These are phyloP conservation scores for Isabelozyma rhagii DNA, from an alignment of 805 yeast species.

Conservation along the genomic window DNA sequence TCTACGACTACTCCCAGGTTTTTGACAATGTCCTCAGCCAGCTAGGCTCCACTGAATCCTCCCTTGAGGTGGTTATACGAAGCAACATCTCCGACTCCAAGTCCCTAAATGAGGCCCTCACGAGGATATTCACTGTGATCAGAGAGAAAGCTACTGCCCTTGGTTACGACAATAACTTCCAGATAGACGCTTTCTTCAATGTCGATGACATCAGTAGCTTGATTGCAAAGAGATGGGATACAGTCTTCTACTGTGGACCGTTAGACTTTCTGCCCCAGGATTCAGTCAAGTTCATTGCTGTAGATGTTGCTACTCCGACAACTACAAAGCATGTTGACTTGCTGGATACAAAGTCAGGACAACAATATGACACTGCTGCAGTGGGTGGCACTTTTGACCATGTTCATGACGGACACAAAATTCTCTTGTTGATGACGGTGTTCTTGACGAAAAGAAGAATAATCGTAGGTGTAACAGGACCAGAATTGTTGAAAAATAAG, in stretches of 20 bases:
- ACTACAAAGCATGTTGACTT: background rate
- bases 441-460: constrained; percentile 54
- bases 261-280: background rate
- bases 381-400: constrained; percentile 98
- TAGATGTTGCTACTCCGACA: background rate
- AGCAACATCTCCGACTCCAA: constrained; percentile 15
- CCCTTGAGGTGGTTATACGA: constrained; percentile 23
- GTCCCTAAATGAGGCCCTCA: constrained; percentile 25
- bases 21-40: constrained; percentile 3
- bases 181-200: constrained; percentile 29
- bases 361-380: constrained; percentile 40
- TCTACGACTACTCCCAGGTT: constrained; percentile 8
- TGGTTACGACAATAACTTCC: constrained; percentile 23
- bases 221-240: background rate
- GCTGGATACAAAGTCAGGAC: background rate
- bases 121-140: constrained; percentile 23
- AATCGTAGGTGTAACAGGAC: constrained; percentile 84
- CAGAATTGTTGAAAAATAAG: constrained; percentile 68
- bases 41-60: background rate
- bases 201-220: background rate
- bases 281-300: background rate
- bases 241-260: background rate
- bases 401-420: constrained; percentile 91
- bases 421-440: constrained; percentile 69
- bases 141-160: constrained; percentile 15